Conservation (phyloP, 805 yeast genomes). For the Naumovozyma castellii region DNA sequence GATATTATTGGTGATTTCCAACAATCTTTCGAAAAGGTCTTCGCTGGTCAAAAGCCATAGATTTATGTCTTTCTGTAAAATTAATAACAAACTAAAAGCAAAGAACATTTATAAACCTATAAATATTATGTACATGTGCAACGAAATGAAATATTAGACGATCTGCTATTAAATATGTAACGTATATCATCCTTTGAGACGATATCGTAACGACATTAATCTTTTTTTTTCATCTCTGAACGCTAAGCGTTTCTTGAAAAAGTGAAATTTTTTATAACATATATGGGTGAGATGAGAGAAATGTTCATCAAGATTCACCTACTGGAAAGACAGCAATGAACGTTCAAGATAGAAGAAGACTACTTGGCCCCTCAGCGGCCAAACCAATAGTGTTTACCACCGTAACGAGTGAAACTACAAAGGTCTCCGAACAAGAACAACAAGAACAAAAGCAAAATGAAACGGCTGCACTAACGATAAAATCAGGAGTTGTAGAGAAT, state of each 20-base stretch:
- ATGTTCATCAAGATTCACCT: no score
- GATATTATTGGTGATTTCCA: constrained; percentile 86
- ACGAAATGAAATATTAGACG: no score
- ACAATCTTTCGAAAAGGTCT: constrained; percentile 74
- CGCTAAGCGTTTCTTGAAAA: not conserved
- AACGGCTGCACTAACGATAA: constrained; percentile 13
- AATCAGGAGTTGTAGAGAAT: constrained; percentile 58
- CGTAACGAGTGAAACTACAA: not conserved
- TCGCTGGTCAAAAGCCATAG: constrained; percentile 23
- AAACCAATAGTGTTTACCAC: constrained; percentile 36
- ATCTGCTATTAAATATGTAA: no score
- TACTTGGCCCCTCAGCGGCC: constrained; percentile 73
- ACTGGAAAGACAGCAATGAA: constrained; percentile 22
- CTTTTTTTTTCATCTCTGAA: not conserved
- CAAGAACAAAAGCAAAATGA: not conserved
- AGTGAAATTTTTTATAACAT: not conserved
- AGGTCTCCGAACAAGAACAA: constrained; percentile 6
- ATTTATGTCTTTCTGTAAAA: no score
- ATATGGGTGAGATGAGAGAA: no score
- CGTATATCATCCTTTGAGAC: no score
- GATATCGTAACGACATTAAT: no score
- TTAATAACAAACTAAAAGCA: no score
- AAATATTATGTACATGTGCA: no score
- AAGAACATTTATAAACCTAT: no score
- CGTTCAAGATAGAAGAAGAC: constrained; percentile 64